Evolutionary conservation across 2,329 filamentous ascomycete species (phyloP), one percentile per base, ranked within the genome.

Genomic region (Thelonectria discophora): DNA sequence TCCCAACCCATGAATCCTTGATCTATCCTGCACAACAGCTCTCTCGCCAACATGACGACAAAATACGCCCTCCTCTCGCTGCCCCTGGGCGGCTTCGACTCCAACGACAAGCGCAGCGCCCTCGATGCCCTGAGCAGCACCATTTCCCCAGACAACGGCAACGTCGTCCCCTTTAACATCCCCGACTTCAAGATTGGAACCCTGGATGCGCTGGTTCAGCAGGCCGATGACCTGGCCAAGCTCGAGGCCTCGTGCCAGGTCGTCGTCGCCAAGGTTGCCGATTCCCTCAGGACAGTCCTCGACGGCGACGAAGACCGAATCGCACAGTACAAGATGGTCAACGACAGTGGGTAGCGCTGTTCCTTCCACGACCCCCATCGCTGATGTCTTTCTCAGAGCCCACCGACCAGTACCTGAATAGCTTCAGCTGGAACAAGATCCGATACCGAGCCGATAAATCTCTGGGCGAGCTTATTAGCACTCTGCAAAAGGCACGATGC

Each of bases 141-240:
- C 43, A 84, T 97, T 57, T 83, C 87, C 51, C 80, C 86, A 59
- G 92, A 97, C 71, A 89, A 91, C 77, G 93, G 91, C 75, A 87
- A 86, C 54, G 90, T 93, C 47, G 81, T 88, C 53, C 88, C 89
- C 2, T 97, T 98, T 75, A 81, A 86, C 58, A 90, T 98, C 65
- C 95, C 95, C 18, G 90, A 93, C 67, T 97, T 99, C 86, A 99
- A 98, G 83, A 97, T 99, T 76, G 95, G 95, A 60, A 97, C 95
- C 0, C 85, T 99, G 39, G 95, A 99, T 80, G 93, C 91, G 40
- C 84, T 99, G 60, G 93, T 99, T 46, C 92, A 97, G 80, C 94
- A 99, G 79, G 95, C 95, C 58, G 95, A 99, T 74, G 95, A 98
- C 74, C 83, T 99, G 56, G 86, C 89, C 61, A 98, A 97, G 86